Evolutionary conservation across 108 stramenopile species (phyloP).

Genomic region (Skeletonema costatum): DNA sequence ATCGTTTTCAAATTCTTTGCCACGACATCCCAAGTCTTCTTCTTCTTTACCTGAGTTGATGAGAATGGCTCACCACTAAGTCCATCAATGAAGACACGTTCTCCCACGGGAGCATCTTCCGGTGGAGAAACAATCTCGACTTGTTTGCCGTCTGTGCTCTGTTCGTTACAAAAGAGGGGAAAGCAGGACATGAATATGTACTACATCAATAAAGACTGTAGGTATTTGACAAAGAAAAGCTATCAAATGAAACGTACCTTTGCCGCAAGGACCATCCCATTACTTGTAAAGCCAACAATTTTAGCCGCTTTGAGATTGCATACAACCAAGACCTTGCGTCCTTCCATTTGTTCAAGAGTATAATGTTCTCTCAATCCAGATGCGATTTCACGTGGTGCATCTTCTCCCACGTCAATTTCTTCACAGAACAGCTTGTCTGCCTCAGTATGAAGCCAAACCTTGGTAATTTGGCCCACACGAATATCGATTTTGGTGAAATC

Average conservation of each 20-base stretch:
- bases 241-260: slow-evolving; percentile 39
- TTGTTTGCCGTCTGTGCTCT: slow-evolving; percentile 67
- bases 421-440: slow-evolving; percentile 94
- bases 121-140: slow-evolving; percentile 87
- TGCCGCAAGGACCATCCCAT: slow-evolving; percentile 92
- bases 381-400: slow-evolving; percentile 83
- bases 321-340: slow-evolving; percentile 86
- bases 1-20: slow-evolving; percentile 72
- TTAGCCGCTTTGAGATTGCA: slow-evolving; percentile 93
- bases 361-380: slow-evolving; percentile 90
- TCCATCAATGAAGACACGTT: slow-evolving; percentile 85
- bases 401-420: slow-evolving; percentile 90
- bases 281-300: slow-evolving; percentile 77
- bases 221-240: neutral
- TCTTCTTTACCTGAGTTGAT: slow-evolving; percentile 87
- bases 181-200: neutral
- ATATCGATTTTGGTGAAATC: slow-evolving; percentile 93
- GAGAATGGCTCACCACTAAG: slow-evolving; percentile 76
- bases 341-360: slow-evolving; percentile 85
- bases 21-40: slow-evolving; percentile 82
- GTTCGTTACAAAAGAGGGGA: neutral
- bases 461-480: slow-evolving; percentile 81
- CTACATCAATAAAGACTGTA: neutral
- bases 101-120: slow-evolving; percentile 78
- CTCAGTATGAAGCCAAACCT: slow-evolving; percentile 93